A percentile compares a stretch with the other conserved stretches of the same genome.
These are phyloP conservation scores for Phytophthora citrophthora DNA, from an alignment of 352 stramenopile species.

Conservation along the genomic window DNA sequence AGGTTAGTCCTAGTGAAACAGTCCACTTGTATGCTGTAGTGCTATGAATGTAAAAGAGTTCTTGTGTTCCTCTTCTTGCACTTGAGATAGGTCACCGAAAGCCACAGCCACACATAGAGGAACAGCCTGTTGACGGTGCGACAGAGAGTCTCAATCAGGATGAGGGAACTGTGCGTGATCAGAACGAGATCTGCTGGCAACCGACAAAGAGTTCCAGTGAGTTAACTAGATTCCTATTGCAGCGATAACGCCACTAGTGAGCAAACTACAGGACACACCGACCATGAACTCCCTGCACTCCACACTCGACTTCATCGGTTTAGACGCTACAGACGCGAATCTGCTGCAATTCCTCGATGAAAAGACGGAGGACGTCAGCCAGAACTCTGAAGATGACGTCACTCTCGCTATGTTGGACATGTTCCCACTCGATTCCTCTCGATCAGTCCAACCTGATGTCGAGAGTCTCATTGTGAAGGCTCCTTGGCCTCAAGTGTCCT, in stretches of 20 bases:
- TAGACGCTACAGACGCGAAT: not conserved
- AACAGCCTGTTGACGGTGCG: not conserved
- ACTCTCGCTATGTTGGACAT: not conserved
- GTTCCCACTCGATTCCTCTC: not conserved
- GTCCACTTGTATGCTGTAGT: not conserved
- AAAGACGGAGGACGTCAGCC: not conserved
- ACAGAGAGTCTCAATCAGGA: conserved; percentile 1
- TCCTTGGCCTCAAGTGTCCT: conserved; percentile 2
- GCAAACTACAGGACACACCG: not conserved
- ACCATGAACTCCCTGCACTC: conserved; percentile 13
- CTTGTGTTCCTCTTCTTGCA: not conserved
- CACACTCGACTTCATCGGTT: conserved; percentile 21
- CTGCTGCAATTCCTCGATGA: conserved; percentile 12
- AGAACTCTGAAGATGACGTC: conserved; percentile 13
- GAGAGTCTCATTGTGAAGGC: not conserved
- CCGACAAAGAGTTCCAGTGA: not conserved
- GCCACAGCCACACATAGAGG: too few species aligned
- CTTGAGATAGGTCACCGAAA: not conserved
- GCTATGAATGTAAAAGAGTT: not conserved
- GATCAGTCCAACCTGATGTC: not conserved
- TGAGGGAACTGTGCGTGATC: conserved; percentile 20
- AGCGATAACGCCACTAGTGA: conserved; percentile 18
- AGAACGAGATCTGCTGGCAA: conserved; percentile 17
- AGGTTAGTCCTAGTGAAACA: not conserved
- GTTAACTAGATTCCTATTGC: too few species aligned